Conservation (phyloP, 768 basidiomycete species). For the Boletales sp. region DNA sequence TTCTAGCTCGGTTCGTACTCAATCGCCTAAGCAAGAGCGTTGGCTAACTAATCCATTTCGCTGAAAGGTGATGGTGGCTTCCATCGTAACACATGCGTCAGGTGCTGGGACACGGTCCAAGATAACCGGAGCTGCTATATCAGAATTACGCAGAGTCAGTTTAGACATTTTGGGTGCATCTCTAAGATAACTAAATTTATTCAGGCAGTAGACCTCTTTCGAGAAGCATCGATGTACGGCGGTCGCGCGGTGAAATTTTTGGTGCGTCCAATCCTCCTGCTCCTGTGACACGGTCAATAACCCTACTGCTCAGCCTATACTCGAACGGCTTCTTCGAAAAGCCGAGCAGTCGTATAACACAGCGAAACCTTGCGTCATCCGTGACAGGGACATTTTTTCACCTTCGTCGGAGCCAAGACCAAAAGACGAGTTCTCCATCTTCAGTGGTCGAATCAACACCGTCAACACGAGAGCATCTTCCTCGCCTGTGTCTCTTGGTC, state of each 20-base stretch:
- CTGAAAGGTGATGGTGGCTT: constrained; percentile 66
- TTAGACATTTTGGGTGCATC: background rate
- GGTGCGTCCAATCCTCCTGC: constrained; percentile 34
- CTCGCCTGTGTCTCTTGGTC: constrained; percentile 15
- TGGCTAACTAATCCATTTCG: constrained; percentile 1
- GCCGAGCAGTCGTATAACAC: constrained; percentile 52
- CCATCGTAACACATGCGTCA: constrained; percentile 69
- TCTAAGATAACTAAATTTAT: background rate
- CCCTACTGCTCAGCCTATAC: constrained; percentile 50
- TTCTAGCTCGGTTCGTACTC: constrained; percentile 51
- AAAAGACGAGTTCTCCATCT: constrained; percentile 72
- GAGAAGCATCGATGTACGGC: constrained; percentile 55
- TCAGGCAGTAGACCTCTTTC: constrained; percentile 60
- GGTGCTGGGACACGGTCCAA: constrained; percentile 46
- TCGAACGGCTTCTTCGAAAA: constrained; percentile 57
- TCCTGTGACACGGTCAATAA: constrained; percentile 1
- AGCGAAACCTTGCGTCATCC: constrained; percentile 42
- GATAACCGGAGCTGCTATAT: constrained; percentile 65
- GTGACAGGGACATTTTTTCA: constrained; percentile 55
- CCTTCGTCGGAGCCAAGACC: constrained; percentile 41
- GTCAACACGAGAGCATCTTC: constrained; percentile 44
- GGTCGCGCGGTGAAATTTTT: constrained; percentile 70
- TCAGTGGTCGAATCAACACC: constrained; percentile 71
- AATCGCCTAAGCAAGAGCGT: background rate
- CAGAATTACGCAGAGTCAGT: constrained; percentile 48